phyloP scores from a whole-genome alignment of 495 filamentous ascomycete species.

The Penicillium lagena region DNA sequence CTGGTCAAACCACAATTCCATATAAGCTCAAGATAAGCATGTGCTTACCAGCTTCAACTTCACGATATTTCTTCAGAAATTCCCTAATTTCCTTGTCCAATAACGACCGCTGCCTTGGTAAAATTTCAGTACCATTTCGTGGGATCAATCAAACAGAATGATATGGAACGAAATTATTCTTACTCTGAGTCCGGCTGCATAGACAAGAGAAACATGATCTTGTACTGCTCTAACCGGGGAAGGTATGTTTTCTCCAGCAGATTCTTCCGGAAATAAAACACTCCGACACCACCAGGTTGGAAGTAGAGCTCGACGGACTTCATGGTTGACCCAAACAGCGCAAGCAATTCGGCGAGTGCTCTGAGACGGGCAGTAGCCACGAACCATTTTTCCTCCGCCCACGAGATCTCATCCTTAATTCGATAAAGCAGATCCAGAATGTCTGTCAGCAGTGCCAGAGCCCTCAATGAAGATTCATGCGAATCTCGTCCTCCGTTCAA shows the following conservation, averaged over 20 bases:
- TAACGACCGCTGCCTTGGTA: conserved; percentile 12
- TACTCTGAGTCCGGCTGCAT: conserved; percentile 26
- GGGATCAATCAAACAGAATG: not conserved
- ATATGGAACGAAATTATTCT: not conserved
- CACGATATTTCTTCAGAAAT: conserved; percentile 8
- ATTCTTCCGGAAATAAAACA: conserved; percentile 18
- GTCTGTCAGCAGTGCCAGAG: conserved; percentile 14
- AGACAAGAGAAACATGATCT: conserved; percentile 19
- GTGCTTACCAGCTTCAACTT: conserved; percentile 17
- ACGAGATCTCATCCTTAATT: conserved; percentile 19
- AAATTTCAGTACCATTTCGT: not conserved
- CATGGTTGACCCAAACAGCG: conserved; percentile 14
- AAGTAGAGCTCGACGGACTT: conserved; percentile 24
- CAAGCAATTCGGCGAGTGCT: conserved; percentile 14
- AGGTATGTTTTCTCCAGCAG: conserved; percentile 22
- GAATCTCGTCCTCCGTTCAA: conserved; percentile 11
- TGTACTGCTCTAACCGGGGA: conserved; percentile 24
- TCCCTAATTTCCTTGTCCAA: conserved; percentile 11
- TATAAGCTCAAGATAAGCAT: rapidly evolving
- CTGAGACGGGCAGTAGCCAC: conserved; percentile 12
- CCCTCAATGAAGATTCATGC: conserved; percentile 12
- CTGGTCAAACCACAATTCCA: not conserved
- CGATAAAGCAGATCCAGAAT: conserved; percentile 16
- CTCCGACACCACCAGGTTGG: conserved; percentile 26
- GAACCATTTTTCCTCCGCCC: conserved; percentile 21